Percentiles rank a stretch among this genome's conserved stretches.
These are phyloP conservation scores for Schizochytrium sp. DNA, from an alignment of 108 stramenopile species.

Conservation along the genomic window DNA sequence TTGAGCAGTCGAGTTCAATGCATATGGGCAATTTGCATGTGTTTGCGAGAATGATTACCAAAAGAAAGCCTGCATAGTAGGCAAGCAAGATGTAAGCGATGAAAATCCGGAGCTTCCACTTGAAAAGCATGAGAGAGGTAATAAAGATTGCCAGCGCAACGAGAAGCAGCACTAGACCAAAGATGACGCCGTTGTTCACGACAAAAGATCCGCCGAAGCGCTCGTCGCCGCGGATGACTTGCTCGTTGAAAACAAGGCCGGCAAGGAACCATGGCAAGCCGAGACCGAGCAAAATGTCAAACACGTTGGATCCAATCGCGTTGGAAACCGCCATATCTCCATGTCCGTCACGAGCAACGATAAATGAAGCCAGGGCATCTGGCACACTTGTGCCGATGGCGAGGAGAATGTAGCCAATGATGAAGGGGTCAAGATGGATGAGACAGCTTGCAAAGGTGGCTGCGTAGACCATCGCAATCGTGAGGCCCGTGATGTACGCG, in stretches of 20 bases:
- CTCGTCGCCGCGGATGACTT: neutral
- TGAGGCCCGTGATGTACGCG: constrained; percentile 31
- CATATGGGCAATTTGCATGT: neutral
- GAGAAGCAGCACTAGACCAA: neutral
- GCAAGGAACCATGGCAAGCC: constrained; percentile 31
- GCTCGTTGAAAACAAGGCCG: neutral
- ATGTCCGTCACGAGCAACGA: constrained; percentile 22
- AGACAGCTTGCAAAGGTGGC: constrained; percentile 19
- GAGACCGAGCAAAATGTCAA: constrained; percentile 25
- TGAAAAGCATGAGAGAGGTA: neutral
- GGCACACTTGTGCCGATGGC: constrained; percentile 17
- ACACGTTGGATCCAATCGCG: constrained; percentile 27
- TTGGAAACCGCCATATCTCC: constrained; percentile 33
- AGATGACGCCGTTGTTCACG: neutral
- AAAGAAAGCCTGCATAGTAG: neutral
- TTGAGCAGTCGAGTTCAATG: constrained; percentile 5
- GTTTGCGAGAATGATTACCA: neutral
- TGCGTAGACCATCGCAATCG: constrained; percentile 36
- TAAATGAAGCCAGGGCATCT: neutral
- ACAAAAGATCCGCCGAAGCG: neutral
- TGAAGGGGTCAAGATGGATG: neutral
- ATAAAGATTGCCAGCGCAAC: neutral
- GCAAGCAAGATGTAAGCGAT: neutral
- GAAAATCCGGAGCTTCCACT: neutral
- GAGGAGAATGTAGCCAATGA: constrained; percentile 9